These are phyloP conservation scores for Camelina neglecta DNA, from an alignment of 345 rosid genomes.

Conservation along the genomic window DNA sequence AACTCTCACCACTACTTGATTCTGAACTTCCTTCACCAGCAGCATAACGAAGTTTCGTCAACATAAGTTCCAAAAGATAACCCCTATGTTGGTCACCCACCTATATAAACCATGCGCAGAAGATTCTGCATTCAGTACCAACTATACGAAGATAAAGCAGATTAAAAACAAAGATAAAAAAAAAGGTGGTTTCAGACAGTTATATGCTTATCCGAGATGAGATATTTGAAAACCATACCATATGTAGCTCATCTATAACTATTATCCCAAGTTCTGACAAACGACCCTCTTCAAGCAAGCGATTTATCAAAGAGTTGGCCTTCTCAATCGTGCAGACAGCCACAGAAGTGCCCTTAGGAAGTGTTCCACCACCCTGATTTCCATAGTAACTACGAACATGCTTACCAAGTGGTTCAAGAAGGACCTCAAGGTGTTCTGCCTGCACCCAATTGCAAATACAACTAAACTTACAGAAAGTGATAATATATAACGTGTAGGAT, in stretches of 20 bases:
- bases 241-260: constrained; percentile 97
- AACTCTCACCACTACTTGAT: constrained; percentile 85
- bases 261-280: constrained; percentile 91
- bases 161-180: constrained; percentile 26
- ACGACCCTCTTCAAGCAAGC: constrained; percentile 95
- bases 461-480: constrained; percentile 24
- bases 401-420: constrained; percentile 92
- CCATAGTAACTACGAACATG: constrained; percentile 94
- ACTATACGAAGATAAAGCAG: constrained; percentile 22
- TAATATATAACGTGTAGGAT: constrained; percentile 23
- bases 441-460: constrained; percentile 42
- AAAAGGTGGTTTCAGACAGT: constrained; percentile 35
- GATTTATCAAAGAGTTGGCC: constrained; percentile 87
- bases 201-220: constrained; percentile 27
- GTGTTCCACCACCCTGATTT: constrained; percentile 96
- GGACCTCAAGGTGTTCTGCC: constrained; percentile 94
- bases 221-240: constrained; percentile 57
- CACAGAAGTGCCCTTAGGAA: constrained; percentile 93
- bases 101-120: constrained; percentile 51
- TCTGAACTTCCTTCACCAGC: constrained; percentile 88
- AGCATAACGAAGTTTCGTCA: constrained; percentile 97
- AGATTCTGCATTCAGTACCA: constrained; percentile 24
- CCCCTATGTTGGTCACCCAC: constrained; percentile 97
- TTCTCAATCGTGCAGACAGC: constrained; percentile 99
- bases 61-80: constrained; percentile 91